Base-by-base conservation (phyloP, 768 basidiomycete genomes). In the Dacryopinax spathularia region DNA sequence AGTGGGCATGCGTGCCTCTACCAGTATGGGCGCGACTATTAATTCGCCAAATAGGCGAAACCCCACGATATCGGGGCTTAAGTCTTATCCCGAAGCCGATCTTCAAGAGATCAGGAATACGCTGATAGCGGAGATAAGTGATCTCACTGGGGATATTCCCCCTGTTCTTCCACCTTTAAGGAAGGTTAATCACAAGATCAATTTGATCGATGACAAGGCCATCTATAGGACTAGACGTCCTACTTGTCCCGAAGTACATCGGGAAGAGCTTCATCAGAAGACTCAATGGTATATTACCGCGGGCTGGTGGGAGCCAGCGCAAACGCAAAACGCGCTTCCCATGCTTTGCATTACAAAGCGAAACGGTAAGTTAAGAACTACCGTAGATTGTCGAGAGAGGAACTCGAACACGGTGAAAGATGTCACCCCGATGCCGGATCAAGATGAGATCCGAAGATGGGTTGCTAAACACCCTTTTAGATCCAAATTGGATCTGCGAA, bases 371-470 rank as follows among this genome's bases (percentile, higher is more conserved):
- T 33, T 82, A 0, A 65, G 75, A 0, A 78, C 75, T 0, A 73
- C 75, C 0, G 44, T 79, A 0, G 77, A 79, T 62, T 67, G 65
- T 1, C 60, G 75, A 3, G 69, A 77, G 43, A 63, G 72, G 0
- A 80, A 80, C 63, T 71, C 75, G 1, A 80, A 81, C 64, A 80
- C 76, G 0, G 20, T 74, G 0, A 73, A 76, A 60, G 75, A 76
- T 59, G 70, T 76, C 0, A 77, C 77, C 0, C 78, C 77, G 0
- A 69, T 79, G 22, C 78, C 77, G 0, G 76, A 80, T 44, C 75
- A 77, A 31, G 75, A 79, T 15, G 71, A 69, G 0, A 78, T 81
- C 15, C 13, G 15, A 13, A 13, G 13, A 13, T 13, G 15, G 37
- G 15, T 75, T 71, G 73, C 72, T 74, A 48, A 72, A 75, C 39